Conservation (phyloP, 2,329 filamentous ascomycete species). For the Dactylellina parvicollis region DNA sequence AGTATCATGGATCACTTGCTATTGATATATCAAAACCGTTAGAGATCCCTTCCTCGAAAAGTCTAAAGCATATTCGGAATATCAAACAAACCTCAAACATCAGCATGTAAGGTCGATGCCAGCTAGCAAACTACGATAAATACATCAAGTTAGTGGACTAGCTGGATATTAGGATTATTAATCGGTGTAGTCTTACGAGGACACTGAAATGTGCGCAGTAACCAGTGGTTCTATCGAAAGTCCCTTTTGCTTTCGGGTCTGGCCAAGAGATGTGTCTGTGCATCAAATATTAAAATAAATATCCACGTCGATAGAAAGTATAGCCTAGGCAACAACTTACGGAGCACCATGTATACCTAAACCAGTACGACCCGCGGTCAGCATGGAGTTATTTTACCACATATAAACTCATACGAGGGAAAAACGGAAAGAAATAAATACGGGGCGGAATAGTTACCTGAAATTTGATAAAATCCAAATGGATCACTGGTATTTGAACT, state of each 20-base stretch:
- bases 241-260: neutral
- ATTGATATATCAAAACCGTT: neutral
- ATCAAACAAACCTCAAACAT: slow-evolving; percentile 56
- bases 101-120: slow-evolving; percentile 58
- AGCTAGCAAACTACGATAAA: slow-evolving; percentile 55
- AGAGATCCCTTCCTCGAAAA: neutral
- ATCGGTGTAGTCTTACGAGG: slow-evolving; percentile 19
- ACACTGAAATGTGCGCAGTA: slow-evolving; percentile 20
- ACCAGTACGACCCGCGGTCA: neutral
- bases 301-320: neutral
- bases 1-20: slow-evolving; percentile 50
- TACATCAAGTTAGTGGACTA: neutral
- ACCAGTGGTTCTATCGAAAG: neutral
- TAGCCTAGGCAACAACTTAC: neutral
- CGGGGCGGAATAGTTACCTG: slow-evolving; percentile 13
- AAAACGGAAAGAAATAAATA: neutral
- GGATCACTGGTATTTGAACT: neutral
- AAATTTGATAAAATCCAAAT: slow-evolving; percentile 27
- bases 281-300: neutral
- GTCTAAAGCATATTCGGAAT: slow-evolving; percentile 3
- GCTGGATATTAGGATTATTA: neutral
- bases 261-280: slow-evolving; percentile 17
- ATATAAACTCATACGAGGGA: too few species aligned
- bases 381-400: neutral
- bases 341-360: slow-evolving; percentile 33